A percentile compares a stretch with the other conserved stretches of the same genome.
Conservation (phyloP, 2,329 filamentous ascomycete species). For the Colletotrichum liriopes region DNA sequence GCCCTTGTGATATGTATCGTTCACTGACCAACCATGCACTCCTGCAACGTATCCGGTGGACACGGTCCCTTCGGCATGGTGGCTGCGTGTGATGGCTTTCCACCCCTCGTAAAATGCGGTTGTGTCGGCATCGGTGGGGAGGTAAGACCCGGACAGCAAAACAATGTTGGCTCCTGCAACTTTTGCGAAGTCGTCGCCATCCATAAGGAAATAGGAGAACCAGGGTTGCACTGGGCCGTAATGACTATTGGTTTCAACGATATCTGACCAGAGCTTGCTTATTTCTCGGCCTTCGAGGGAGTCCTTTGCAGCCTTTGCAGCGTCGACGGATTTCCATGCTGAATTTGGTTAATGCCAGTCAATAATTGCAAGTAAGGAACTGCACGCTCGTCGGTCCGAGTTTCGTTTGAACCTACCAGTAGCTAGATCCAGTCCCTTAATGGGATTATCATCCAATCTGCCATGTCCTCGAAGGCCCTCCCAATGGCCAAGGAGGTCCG, state of each 20-base stretch:
- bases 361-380: not conserved
- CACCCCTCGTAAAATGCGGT: conserved; percentile 17
- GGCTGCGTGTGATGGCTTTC: not conserved
- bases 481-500: conserved; percentile 24
- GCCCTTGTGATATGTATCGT: not conserved
- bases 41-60: not conserved
- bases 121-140: not conserved
- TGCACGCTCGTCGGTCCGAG: not conserved
- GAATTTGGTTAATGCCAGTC: not conserved
- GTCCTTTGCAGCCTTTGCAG: conserved; percentile 1
- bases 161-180: not conserved
- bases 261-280: conserved; percentile 4
- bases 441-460: not conserved
- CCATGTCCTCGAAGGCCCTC: not conserved
- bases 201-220: not conserved
- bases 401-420: not conserved
- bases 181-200: not conserved
- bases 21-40: not conserved
- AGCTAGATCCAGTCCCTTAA: too few species aligned
- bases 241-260: not conserved
- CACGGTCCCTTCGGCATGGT: not conserved
- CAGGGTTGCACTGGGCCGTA: not conserved
- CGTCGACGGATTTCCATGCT: conserved; percentile 18
- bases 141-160: not conserved
- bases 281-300: not conserved